Conservation (phyloP, 2,329 filamentous ascomycete genomes). For the Colletotrichum sp. region DNA sequence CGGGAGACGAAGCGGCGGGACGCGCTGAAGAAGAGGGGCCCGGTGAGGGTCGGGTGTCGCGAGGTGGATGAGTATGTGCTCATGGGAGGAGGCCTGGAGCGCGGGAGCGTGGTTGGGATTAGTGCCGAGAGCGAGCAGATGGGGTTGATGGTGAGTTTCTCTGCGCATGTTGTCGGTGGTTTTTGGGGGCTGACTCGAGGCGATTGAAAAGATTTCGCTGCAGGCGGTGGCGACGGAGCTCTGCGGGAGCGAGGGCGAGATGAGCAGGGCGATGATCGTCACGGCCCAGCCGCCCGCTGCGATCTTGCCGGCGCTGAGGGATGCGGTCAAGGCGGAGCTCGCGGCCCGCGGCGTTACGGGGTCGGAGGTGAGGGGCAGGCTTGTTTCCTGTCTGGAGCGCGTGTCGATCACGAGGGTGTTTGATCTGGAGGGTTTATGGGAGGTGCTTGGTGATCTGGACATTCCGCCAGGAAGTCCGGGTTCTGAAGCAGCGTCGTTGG, state of each 20-base stretch:
- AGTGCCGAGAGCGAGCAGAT: conserved; percentile 58
- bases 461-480: not conserved
- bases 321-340: conserved; percentile 43
- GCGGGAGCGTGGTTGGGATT: conserved; percentile 58
- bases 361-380: conserved; percentile 23
- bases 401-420: conserved; percentile 63
- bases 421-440: conserved; percentile 62
- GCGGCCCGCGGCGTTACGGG: conserved; percentile 17
- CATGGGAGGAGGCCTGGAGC: conserved; percentile 51
- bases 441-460: conserved; percentile 59
- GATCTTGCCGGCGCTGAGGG: conserved; percentile 46
- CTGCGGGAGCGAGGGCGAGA: conserved; percentile 27
- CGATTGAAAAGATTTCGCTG: conserved; percentile 44
- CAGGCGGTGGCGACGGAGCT: conserved; percentile 51
- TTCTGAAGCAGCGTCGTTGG: not conserved
- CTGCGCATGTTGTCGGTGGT: not conserved
- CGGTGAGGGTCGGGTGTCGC: conserved; percentile 46
- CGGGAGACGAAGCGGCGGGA: conserved; percentile 42
- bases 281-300: conserved; percentile 50
- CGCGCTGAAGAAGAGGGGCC: conserved; percentile 31
- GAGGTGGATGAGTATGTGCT: conserved; percentile 56
- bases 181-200: not conserved
- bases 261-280: conserved; percentile 46
- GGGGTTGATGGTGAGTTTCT: conserved; percentile 48
- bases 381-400: conserved; percentile 48